Evolutionary conservation across 2,329 filamentous ascomycete species (phyloP), one percentile per base, ranked within the genome.

Genomic region (Fusarium staphyleae): DNA sequence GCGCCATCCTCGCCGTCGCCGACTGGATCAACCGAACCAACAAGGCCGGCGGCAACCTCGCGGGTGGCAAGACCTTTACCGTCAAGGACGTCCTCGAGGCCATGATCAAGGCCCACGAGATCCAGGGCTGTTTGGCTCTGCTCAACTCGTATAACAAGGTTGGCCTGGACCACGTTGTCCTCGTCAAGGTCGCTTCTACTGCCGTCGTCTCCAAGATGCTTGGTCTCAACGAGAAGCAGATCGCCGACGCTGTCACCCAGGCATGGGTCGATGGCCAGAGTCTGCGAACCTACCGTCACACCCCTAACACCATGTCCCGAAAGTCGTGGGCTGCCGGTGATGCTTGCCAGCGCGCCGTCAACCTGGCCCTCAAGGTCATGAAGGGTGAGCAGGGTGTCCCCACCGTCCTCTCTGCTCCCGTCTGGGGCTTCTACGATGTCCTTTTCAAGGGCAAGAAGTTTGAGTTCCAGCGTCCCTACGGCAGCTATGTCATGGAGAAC

Each of bases 401-500:
- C 46, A 97, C 93, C 6, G 93, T 98, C 35, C 86, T 99, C 54
- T 95, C 91, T 41, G 92, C 93, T 9, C 92, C 92, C 30, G 87
- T 87, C 52, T 99, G 95, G 95, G 95, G 95, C 55, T 99, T 98
- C 85, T 99, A 99, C 79, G 95, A 99, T 72, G 93, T 98, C 63
- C 85, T 96, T 62, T 99, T 98, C 84, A 91, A 93, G 81, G 92
- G 92, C 78, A 91, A 96, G 70, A 90, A 90, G 77, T 99, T 99
- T 74, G 81, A 92, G 75, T 99, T 97, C 84, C 93, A 98, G 82
- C 87, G 95, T 60, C 87, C 88, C 53, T 99, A 99, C 72, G 93
- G 93, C 72, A 96, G 90, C 82, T 99, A 99, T 76, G 95, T 99
- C 65, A 99, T 99, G 95, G 95, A 99, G 86, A 99, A 98, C 72